Conservation (phyloP, 495 filamentous ascomycete genomes). For the Penicillium fimorum region DNA sequence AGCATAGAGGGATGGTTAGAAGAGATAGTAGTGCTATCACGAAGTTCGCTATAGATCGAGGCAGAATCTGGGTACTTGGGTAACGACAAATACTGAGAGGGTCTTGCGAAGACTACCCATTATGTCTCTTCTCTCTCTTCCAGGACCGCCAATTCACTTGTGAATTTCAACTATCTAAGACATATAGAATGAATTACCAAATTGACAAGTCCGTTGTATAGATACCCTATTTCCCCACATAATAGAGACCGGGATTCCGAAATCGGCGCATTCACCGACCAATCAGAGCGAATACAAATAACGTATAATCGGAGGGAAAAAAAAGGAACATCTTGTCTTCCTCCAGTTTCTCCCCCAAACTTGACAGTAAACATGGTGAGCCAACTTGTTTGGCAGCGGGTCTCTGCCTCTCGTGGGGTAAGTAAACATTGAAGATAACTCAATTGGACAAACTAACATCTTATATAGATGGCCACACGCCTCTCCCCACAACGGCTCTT, state of each 20-base stretch:
- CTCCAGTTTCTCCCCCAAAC: constrained; percentile 22
- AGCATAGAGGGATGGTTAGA: too few relatives aligned
- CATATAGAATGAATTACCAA: too few relatives aligned
- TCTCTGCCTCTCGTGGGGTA: constrained; percentile 33
- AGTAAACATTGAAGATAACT: constrained; percentile 11
- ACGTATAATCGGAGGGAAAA: constrained; percentile 21
- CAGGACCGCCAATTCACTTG: too few relatives aligned
- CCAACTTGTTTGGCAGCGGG: constrained; percentile 36
- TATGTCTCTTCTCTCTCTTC: too few relatives aligned
- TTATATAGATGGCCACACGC: constrained; percentile 28
- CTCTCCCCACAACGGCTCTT: constrained; percentile 30
- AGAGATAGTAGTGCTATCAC: too few relatives aligned
- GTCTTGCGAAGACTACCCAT: too few relatives aligned
- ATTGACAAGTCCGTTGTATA: too few relatives aligned
- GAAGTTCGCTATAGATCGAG: too few relatives aligned
- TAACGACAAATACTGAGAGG: too few relatives aligned
- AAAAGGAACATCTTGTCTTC: constrained; percentile 23
- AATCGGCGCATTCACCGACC: constrained; percentile 23
- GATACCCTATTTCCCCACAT: neutral
- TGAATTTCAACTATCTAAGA: too few relatives aligned
- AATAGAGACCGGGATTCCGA: constrained; percentile 17
- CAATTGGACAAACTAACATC: constrained; percentile 7
- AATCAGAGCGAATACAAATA: constrained; percentile 28
- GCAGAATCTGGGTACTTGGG: too few relatives aligned
- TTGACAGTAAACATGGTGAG: constrained; percentile 33